These are phyloP conservation scores for Trametes sanguinea DNA, from an alignment of 768 basidiomycete species.

Conservation along the genomic window DNA sequence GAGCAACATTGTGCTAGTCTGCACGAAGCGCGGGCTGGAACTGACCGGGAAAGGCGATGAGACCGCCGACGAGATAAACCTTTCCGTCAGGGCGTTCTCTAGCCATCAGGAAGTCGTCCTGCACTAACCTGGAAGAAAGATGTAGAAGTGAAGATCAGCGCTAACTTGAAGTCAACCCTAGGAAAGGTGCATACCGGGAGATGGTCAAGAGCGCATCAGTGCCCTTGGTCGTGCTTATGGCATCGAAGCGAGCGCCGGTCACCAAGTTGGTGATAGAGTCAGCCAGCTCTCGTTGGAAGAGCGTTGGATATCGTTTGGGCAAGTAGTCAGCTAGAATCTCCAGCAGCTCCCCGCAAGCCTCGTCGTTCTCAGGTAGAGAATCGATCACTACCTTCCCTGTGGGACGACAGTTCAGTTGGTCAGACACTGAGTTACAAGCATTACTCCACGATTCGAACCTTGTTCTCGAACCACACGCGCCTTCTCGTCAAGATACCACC, in stretches of 20 bases:
- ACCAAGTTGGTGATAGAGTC: constrained; percentile 33
- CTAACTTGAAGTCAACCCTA: background rate
- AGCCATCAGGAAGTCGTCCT: constrained; percentile 41
- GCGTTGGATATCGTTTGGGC: constrained; percentile 38
- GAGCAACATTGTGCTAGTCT: no score
- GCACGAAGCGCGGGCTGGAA: no score
- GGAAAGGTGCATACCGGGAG: constrained; percentile 25
- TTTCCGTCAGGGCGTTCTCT: constrained; percentile 38
- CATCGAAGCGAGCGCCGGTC: constrained; percentile 27
- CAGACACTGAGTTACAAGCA: background rate
- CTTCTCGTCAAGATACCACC: constrained; percentile 37
- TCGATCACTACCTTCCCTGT: constrained; percentile 32
- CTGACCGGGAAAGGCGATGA: constrained; percentile 36
- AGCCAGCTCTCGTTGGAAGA: constrained; percentile 28
- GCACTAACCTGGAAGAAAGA: constrained; percentile 29
- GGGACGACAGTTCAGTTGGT: background rate
- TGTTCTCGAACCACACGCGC: constrained; percentile 33
- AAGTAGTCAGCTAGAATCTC: constrained; percentile 36
- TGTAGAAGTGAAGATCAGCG: no score
- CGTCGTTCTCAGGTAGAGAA: constrained; percentile 39
- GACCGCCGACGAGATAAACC: constrained; percentile 39
- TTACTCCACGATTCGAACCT: constrained; percentile 18
- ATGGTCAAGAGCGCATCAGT: constrained; percentile 32
- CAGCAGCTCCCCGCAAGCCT: constrained; percentile 35
- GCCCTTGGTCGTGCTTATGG: constrained; percentile 21